Percentiles rank a stretch among this genome's conserved stretches.
Conservation (phyloP, 768 basidiomycete species). For the Kwoniella shandongensis region DNA sequence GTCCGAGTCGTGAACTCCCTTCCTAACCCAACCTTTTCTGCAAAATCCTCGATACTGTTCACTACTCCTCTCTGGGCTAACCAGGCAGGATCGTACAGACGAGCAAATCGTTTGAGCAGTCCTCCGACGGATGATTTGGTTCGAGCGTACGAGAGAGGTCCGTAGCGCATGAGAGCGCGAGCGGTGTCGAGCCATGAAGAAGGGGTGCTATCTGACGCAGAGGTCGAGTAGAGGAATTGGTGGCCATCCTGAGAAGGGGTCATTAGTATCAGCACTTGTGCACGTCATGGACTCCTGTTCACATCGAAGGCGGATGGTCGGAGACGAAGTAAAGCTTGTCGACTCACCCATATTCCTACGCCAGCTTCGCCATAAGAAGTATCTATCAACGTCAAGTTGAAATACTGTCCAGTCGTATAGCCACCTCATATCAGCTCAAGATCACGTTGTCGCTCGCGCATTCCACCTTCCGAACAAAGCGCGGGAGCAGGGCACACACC, state of each 20-base stretch:
- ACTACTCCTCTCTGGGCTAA: constrained; percentile 33
- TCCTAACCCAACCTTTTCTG: constrained; percentile 37
- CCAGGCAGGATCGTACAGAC: constrained; percentile 58
- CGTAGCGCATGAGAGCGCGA: constrained; percentile 77
- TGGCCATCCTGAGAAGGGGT: constrained; percentile 71
- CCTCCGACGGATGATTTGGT: constrained; percentile 55
- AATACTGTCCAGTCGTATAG: constrained; percentile 20
- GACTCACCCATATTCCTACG: constrained; percentile 42
- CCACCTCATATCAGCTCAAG: not conserved
- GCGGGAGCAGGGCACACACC: constrained; percentile 54
- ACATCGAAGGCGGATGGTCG: not conserved
- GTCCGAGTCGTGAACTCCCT: constrained; percentile 57
- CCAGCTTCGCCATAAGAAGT: constrained; percentile 38
- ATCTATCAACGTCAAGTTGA: constrained; percentile 33
- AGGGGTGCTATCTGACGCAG: constrained; percentile 15
- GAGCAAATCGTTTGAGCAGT: constrained; percentile 59
- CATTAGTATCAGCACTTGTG: constrained; percentile 2
- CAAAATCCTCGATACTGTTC: constrained; percentile 36
- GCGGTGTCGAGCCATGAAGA: constrained; percentile 68
- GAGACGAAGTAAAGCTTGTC: not conserved
- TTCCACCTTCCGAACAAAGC: not conserved
- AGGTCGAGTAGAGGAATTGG: constrained; percentile 58
- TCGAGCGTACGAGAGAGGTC: constrained; percentile 62
- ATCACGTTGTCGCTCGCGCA: not conserved
- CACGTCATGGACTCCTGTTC: not conserved